Base-by-base conservation (phyloP, 2,329 filamentous ascomycete genomes). In the Elsinoe fawcettii region DNA sequence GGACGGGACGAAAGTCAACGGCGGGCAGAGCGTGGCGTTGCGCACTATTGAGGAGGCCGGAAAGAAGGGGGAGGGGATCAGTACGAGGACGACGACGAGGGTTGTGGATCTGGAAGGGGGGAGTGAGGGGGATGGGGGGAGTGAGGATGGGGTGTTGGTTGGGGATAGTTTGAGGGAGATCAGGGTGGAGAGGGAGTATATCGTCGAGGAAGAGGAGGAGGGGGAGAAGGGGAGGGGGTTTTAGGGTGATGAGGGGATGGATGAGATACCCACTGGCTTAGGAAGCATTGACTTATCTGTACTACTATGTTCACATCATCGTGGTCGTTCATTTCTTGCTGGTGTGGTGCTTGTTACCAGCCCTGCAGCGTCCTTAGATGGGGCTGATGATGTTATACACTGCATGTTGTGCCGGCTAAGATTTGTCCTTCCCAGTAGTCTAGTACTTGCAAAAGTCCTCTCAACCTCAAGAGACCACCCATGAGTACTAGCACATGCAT, bases 401-500 rank as follows among this genome's bases (percentile, higher is more conserved):
- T 32, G 7, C 25, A 37, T 4, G 11, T 12, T 37, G 18, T 12
- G 7, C 44, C 44, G 22, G 14, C 23, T 2, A 49, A 16, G n/a
- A 16, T 27, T 27, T 53, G 49, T 30, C 16, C 16, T 25, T 53
- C 49, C 53, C 53, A 55, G 14, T 43, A 43, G 23, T 55, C 20
- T 12, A 55, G 14, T 2, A 14, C 20, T n/a, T 12, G 5, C 23
- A 43, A 9, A 5, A 55, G 53, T 2, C 53, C 53, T 23, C 53
- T 27, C 2, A 43, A 20, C 32, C 53, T 55, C 14, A 55, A 16
- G 14, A 55, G 57, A 1, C 70, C 72, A 2, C 74, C 77, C 9
- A 71, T 64, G 16, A 78, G 64, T 12, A 79, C 75, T 59, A 74
- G 67, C 1, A 77, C 60, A 58, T 80, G 77, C 66, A 80, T 74